These are phyloP conservation scores for Xylaria hypoxylon DNA, from an alignment of 2,329 filamentous ascomycete species.

Conservation along the genomic window DNA sequence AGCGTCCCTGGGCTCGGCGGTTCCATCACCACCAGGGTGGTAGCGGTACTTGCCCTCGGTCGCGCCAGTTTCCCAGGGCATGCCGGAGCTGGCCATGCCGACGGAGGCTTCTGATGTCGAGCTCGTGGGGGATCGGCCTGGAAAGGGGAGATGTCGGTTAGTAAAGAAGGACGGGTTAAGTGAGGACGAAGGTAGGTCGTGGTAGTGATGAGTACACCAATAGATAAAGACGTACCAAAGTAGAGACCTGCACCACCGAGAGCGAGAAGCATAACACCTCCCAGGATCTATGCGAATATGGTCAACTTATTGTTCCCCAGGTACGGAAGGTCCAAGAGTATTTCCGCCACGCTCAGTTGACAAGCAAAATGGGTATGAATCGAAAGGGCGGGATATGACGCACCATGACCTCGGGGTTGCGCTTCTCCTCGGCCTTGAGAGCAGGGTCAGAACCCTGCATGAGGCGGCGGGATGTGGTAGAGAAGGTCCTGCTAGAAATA, in stretches of 20 bases:
- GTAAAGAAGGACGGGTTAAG: not conserved
- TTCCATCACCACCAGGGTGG: constrained; percentile 86
- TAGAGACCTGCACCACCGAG: constrained; percentile 91
- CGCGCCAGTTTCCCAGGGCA: constrained; percentile 87
- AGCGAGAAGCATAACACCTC: constrained; percentile 89
- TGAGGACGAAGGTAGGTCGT: not conserved
- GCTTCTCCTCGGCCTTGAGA: constrained; percentile 70
- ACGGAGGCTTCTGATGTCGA: constrained; percentile 84
- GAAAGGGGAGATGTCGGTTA: constrained; percentile 14
- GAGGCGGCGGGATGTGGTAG: constrained; percentile 65
- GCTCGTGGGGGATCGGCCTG: constrained; percentile 83
- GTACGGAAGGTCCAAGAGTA: not conserved
- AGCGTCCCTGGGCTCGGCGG: constrained; percentile 82
- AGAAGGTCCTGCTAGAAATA: constrained; percentile 55
- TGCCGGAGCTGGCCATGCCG: constrained; percentile 77
- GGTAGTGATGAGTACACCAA: constrained; percentile 6
- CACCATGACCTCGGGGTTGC: constrained; percentile 62
- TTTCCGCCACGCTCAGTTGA: not conserved
- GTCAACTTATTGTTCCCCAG: constrained; percentile 36
- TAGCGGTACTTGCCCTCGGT: constrained; percentile 78
- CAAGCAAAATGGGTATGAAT: not conserved
- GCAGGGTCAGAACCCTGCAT: constrained; percentile 52
- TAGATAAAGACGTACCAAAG: constrained; percentile 69
- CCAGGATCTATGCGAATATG: constrained; percentile 75
- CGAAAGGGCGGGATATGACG: constrained; percentile 49